These are phyloP conservation scores for Aspergillus sojae DNA, from an alignment of 2,329 filamentous ascomycete species.

Conservation along the genomic window DNA sequence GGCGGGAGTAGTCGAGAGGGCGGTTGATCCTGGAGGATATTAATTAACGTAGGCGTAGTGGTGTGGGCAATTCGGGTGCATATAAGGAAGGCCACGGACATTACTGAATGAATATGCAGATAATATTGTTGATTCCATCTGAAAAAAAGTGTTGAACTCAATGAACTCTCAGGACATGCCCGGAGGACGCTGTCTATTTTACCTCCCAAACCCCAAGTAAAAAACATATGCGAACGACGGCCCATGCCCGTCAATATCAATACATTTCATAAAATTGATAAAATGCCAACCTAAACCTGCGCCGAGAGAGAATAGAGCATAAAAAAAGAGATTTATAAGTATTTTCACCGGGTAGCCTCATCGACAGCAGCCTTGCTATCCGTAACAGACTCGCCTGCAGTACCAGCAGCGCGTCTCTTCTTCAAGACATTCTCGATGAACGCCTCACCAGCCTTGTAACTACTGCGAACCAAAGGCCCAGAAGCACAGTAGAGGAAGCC, in stretches of 20 bases:
- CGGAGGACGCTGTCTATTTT: not conserved
- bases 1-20: not conserved
- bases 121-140: constrained; percentile 11
- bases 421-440: constrained; percentile 98
- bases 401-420: constrained; percentile 60
- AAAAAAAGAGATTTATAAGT: constrained; percentile 4
- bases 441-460: constrained; percentile 96
- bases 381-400: constrained; percentile 28
- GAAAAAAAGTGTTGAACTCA: constrained; percentile 15
- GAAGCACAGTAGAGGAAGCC: constrained; percentile 97
- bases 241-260: not conserved
- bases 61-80: constrained; percentile 9
- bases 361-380: constrained; percentile 30
- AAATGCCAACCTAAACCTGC: constrained; percentile 14
- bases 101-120: constrained; percentile 1
- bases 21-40: not conserved
- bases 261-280: constrained; percentile 3
- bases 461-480: constrained; percentile 88
- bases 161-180: not conserved
- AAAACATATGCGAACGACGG: not conserved
- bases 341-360: constrained; percentile 31
- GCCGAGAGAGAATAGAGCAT: constrained; percentile 13
- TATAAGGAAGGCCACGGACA: constrained; percentile 10
- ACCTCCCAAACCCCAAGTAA: not conserved
- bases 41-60: constrained; percentile 16